Evolutionary conservation across 2,329 filamentous ascomycete species (phyloP), one percentile per base, ranked within the genome.

Genomic region (Fusarium udum): DNA sequence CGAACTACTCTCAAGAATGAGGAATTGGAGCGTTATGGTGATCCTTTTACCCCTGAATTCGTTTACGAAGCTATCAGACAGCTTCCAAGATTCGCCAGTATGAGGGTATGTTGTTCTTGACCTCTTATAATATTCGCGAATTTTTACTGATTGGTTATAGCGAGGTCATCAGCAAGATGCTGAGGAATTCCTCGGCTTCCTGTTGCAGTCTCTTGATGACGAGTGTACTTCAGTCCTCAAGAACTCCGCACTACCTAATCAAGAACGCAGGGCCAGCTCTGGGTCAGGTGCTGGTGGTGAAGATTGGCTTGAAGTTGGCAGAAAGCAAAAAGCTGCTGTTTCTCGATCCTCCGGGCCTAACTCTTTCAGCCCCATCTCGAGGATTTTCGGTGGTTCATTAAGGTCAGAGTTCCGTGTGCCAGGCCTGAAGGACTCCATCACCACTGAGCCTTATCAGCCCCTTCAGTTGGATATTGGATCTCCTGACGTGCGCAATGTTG

Each of bases 111-210:
- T 85, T 48, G 6, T 11, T 26, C n/a, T 20, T 28, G 6, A 7
- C 8, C 16, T 14, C 24, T 36, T 36, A 7, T 15, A n/a, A 10
- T n/a, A 18, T 15, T 12, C 20, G 4, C 36, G n/a, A 31, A n/a
- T 8, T 24, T 14, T 15, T 52, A 28, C 53, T 75, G 48, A 74
- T 52, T 46, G 3, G 83, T 31, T 62, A 58, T 73, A 95, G 92
- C 93, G 95, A 69, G 96, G 96, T 22, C 95, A 98, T 77, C 96
- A 99, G 81, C 95, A 99, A 85, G 96, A 99, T 84, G 96, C 96
- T 3, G 95, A 99, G 80, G 96, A 99, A 79, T 99, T 99, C 76
- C 86, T 99, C 31, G 95, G 95, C 1, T 97, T 98, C 80, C 86
- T 99, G 39, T 87, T 99, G 8, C 95, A 97, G 78, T 94, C 94